Base-by-base conservation (phyloP, 1,139 yeast genomes). In the Scheffersomyces lignicola region DNA sequence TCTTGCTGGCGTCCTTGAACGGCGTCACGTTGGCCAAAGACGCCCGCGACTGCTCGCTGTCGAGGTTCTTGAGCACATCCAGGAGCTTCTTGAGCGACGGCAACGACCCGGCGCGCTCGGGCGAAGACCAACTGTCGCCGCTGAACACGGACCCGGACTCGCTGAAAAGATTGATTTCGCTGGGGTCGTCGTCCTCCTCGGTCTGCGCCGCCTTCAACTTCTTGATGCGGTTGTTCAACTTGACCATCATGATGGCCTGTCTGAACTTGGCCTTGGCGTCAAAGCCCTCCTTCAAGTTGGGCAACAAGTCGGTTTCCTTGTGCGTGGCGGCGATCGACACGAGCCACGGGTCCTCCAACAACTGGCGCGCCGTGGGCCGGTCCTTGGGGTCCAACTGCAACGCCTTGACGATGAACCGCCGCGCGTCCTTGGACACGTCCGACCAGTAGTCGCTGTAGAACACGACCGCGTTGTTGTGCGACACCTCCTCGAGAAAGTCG, bases 401-500 rank as follows among this genome's bases (percentile, higher is more conserved):
- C 39, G 90, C 81, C 47, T 73, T 65, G 38, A 76, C 61, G 35
- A 89, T 84, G 48, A 89, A 87, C 25, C 78, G 62, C 45, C 87
- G 79, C 9, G 96, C 96, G 36, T 79, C 85, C 30, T 69, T 68
- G 7, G 90, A 80, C 17, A 89, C 83, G 42, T 78, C 76, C 43
- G 73, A 73, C 97, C 97, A 92, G 62, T 89, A 88, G 46, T 82
- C 86, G 24, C 80, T 80, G 56, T 89, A 96, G 67, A 92, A 92
- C 2, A 82, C 76, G 21, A 89, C 92, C 5, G 84, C 88, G 42
- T 77, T 69, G 44, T 83, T 78, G 43, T 73, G 62, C 42, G 69
- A 63, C 33, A 88, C 95, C 56, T 90, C 97, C 33, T 74, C 76
- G 33, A 90, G 62, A 53, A 90, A 90, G 44, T 86, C 95, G 36